Conservation (phyloP, 257 asterid species). For the Eustoma russellianum region DNA sequence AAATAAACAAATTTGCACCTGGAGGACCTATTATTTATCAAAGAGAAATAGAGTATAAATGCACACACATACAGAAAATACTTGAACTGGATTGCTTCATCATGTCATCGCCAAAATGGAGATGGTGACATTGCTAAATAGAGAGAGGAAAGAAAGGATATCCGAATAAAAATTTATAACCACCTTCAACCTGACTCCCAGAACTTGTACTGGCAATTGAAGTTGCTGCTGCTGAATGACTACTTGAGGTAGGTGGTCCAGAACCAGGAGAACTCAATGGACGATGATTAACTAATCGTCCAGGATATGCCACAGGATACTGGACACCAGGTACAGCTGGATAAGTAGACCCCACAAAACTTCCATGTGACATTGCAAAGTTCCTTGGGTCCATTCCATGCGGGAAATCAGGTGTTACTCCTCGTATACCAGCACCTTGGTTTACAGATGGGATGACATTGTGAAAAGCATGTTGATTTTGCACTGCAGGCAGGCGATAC, state of each 20-base stretch:
- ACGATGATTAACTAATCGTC: conserved; percentile 43
- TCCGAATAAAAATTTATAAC: conserved; percentile 13
- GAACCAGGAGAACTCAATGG: conserved; percentile 49
- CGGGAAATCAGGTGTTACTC: no score
- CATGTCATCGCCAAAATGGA: no score
- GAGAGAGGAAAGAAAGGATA: conserved; percentile 6
- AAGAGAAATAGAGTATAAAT: background rate
- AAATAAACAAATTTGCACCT: conserved; percentile 88
- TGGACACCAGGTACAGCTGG: conserved; percentile 61
- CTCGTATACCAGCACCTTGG: conserved; percentile 63
- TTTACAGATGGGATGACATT: conserved; percentile 51
- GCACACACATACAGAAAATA: no score
- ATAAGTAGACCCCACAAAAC: conserved; percentile 55
- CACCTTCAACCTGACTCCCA: conserved; percentile 89
- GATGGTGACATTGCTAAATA: background rate
- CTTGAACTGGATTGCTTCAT: no score
- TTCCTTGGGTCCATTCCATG: conserved; percentile 63
- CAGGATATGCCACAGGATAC: conserved; percentile 56
- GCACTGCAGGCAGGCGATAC: conserved; percentile 69
- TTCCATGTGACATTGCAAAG: conserved; percentile 47
- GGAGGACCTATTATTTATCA: conserved; percentile 62
- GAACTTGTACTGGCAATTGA: conserved; percentile 67
- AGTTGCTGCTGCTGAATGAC: conserved; percentile 72
- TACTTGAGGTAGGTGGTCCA: conserved; percentile 43
- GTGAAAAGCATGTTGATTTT: conserved; percentile 60